Conservation (phyloP, 257 asterid genomes). For the Eustoma russellianum region DNA sequence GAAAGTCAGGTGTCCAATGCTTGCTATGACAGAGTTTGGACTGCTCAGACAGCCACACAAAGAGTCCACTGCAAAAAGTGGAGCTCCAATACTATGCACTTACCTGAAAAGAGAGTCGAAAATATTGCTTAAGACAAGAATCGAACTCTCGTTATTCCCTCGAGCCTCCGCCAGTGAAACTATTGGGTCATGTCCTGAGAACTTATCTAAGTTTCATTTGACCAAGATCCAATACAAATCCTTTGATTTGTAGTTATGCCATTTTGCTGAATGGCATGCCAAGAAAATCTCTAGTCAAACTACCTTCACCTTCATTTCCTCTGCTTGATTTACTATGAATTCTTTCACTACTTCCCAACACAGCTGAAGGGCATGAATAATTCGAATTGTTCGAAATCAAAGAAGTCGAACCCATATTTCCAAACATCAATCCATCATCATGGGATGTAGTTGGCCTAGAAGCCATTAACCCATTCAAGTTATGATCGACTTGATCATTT, state of each 20-base stretch:
- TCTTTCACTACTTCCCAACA: neutral
- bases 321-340: conserved; percentile 16
- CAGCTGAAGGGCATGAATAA: conserved; percentile 10
- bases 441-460: conserved; percentile 18
- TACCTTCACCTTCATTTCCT: conserved; percentile 32
- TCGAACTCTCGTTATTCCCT: no score
- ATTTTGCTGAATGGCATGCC: conserved; percentile 53
- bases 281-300: conserved; percentile 66
- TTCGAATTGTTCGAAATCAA: conserved; percentile 10
- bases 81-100: no score
- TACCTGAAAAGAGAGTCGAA: no score
- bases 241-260: conserved; percentile 15
- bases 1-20: no score
- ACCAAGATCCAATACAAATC: no score
- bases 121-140: no score
- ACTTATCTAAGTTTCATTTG: no score
- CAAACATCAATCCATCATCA: conserved; percentile 20
- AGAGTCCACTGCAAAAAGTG: no score
- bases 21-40: no score
- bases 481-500: conserved; percentile 8
- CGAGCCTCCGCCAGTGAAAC: no score
- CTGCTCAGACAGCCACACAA: no score
- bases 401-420: conserved; percentile 13
- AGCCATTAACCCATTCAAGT: conserved; percentile 20
- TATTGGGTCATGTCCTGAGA: no score